Percentiles rank a stretch among this genome's conserved stretches.
Conservation (phyloP, 2,329 filamentous ascomycete species). For the Fusarium sp. region DNA sequence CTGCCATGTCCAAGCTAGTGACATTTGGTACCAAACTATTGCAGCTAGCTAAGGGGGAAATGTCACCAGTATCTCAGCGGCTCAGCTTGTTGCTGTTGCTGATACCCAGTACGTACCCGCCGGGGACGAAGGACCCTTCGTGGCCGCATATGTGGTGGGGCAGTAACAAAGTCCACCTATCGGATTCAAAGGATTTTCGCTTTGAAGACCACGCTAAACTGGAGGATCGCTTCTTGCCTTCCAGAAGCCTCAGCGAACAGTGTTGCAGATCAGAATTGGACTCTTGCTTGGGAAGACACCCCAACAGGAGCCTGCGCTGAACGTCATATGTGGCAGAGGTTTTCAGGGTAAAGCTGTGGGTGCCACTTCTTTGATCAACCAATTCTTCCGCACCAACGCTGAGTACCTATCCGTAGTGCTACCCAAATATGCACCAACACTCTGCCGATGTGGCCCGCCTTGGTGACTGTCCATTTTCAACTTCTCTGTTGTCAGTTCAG, state of each 20-base stretch:
- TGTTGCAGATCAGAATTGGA: conserved; percentile 27
- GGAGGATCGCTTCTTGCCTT: conserved; percentile 29
- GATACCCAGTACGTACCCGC: neutral
- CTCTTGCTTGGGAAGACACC: neutral
- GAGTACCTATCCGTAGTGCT: neutral
- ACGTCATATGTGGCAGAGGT: neutral
- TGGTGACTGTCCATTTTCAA: conserved; percentile 33
- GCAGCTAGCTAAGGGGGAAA: neutral
- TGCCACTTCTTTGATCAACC: neutral
- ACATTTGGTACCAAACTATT: conserved; percentile 19
- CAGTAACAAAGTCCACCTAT: conserved; percentile 38
- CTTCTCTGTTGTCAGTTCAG: conserved; percentile 22
- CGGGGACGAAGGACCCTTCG: conserved; percentile 31
- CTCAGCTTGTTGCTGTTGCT: conserved; percentile 1
- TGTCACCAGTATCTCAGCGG: conserved; percentile 4
- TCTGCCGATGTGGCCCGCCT: conserved; percentile 28
- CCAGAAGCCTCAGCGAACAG: conserved; percentile 41
- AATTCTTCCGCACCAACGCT: neutral
- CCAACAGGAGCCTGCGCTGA: neutral
- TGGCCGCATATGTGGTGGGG: conserved; percentile 35
- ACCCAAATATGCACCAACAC: conserved; percentile 20
- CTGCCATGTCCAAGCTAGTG: neutral
- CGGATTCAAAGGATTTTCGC: conserved; percentile 23
- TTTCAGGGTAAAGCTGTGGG: neutral
- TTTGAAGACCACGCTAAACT: conserved; percentile 17